Evolutionary conservation across 306 rosid genomes (phyloP), one percentile per base, ranked within the genome.

Genomic region (Morella rubra): DNA sequence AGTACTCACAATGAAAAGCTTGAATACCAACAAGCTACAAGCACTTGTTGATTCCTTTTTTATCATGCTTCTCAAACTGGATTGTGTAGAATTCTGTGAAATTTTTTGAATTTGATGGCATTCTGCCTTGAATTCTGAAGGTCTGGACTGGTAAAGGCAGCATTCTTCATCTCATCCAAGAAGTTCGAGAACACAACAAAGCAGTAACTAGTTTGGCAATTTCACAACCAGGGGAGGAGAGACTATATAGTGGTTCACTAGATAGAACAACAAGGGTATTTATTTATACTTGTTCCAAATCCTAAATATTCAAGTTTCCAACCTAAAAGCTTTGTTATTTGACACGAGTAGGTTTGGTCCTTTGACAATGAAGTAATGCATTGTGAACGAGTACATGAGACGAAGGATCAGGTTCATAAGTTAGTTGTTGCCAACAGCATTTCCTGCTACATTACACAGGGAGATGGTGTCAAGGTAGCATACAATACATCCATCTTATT

Each of bases 361-460:
- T 65, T 92, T 27, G 89, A 89, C 69, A 85, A 87, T 76, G 81
- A 84, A 70, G 75, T 53, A 70, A 80, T 90, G 58, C 80, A 87
- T 69, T 88, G 91, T 64, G 76, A 83, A 53, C 90, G 89, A 83
- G 87, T 86, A 64, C 89, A 85, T 44, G 95, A 94, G 44, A 82
- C 88, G 96, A 94, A 91, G 88, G 98, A 89, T 73, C 98, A 90
- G 67, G 85, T 94, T 83, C 95, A 87, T 73, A 89, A 84, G 71
- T 72, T 92, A 55, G 85, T 79, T 41, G 84, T 92, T 74, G 72
- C 84, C 69, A 81, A 85, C 24, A 83, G 79, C 76, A 53, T 83
- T 76, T 80, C 83, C 49, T 90, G 93, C 88, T 90, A 87, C 90
- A 84, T 89, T 80, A 87, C 97, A 20, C 97, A 90, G 60, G 91